Evolutionary conservation across 1,284 basidiomycete genomes (phyloP), one percentile per base, ranked within the genome.

Genomic region (Inonotus obliquus): DNA sequence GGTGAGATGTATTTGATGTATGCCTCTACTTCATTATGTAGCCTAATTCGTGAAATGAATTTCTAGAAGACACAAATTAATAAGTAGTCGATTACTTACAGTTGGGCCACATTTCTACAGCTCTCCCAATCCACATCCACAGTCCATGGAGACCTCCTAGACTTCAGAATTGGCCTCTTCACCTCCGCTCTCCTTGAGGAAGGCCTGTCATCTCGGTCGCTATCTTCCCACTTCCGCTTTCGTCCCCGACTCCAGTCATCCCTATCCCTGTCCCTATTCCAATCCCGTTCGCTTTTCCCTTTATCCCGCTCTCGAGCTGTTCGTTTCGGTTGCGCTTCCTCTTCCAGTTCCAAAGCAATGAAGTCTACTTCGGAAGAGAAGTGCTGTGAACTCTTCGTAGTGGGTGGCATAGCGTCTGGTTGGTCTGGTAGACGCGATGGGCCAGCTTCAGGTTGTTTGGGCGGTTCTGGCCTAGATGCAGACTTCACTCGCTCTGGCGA

Each of bases 1-100:
- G 96, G 96, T 0, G 91, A 90, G 72, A 98, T 92, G 80, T 94
- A 97, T 2, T 82, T 74, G 19, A 91, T 85, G 70, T 94, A 98
- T 0, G 94, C 90, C 62, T 86, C 80, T 10, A 96, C 90, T 72
- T 98, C 95, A 38, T 78, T 76, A 69, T 95, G 92, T 57, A 97
- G 73, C 80, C 94, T 92, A 65, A 2, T 29, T 19, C 49, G 60
- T 45, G 45, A 29, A 21, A 47, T 19, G 21, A 55, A 65, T 59
- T 65, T 54, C 13, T 37, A 32, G 19, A 49, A 29, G 21, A 53
- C 29, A 48, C 23, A 58, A 61, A 25, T 57, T 59, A 21, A 48
- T 65, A 17, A 57, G n/a, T n/a, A n/a, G n/a, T n/a, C n/a, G n/a
- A 21, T 41, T 14, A 78, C 85, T 64, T 69, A 94, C 92, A 93